Conservation (phyloP, 371 early-diverging fungal species). For the Mortierella sp. region DNA sequence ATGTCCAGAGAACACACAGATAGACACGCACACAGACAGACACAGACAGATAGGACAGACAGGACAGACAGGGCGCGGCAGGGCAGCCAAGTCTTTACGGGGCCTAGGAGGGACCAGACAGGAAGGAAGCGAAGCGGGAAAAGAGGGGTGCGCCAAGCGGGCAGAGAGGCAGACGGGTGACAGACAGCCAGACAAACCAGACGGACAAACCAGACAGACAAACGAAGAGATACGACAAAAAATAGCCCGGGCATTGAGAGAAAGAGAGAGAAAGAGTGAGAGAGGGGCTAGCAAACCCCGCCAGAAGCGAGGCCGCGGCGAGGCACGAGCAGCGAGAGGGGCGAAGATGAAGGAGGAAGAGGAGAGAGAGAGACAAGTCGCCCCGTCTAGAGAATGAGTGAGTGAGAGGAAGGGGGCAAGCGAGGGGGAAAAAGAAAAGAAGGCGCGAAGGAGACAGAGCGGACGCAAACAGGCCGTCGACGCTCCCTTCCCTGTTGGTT, state of each 20-base stretch:
- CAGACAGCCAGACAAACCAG: neutral
- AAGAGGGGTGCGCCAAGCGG: neutral
- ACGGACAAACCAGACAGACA: too few relatives aligned
- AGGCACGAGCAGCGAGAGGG: neutral
- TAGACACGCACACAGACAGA: neutral
- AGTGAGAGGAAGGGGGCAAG: neutral
- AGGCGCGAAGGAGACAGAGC: neutral
- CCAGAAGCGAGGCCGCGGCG: neutral
- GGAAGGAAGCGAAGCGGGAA: neutral
- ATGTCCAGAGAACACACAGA: neutral
- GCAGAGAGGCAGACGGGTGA: neutral
- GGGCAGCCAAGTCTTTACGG: neutral
- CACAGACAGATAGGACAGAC: neutral
- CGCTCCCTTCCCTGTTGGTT: too few relatives aligned
- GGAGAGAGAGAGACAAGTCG: too few relatives aligned
- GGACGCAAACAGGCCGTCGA: too few relatives aligned
- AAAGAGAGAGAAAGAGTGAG: neutral
- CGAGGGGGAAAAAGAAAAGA: neutral
- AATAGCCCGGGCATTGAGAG: neutral
- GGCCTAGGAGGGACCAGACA: too few relatives aligned
- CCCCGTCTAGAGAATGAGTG: too few relatives aligned
- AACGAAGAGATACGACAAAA: neutral
- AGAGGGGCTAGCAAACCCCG: conserved; percentile 1
- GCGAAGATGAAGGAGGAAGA: neutral
- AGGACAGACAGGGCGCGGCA: neutral